Conservation (phyloP, 257 asterid genomes). For the Pogostemon cablin region DNA sequence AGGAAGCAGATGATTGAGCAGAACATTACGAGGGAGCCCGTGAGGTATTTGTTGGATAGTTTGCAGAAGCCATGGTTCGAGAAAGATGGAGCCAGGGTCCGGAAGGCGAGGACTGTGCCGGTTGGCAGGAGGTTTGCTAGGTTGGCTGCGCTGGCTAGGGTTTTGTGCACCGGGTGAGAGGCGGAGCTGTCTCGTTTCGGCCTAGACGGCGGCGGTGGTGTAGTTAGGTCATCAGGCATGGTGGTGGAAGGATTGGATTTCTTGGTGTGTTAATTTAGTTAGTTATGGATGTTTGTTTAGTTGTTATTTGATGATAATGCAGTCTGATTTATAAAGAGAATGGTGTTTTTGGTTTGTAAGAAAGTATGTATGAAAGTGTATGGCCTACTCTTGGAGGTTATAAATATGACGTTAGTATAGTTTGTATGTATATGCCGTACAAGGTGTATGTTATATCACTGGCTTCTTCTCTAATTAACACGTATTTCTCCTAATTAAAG, state of each 20-base stretch:
- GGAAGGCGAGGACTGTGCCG: conserved; percentile 64
- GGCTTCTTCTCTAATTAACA: conserved; percentile 1
- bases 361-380: conserved; percentile 22
- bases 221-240: background rate
- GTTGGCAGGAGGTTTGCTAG: conserved; percentile 74
- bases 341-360: conserved; percentile 24
- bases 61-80: conserved; percentile 56
- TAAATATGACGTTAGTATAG: conserved; percentile 18
- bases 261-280: background rate
- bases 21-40: conserved; percentile 36
- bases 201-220: background rate
- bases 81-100: conserved; percentile 57
- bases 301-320: background rate
- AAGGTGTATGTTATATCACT: conserved; percentile 21
- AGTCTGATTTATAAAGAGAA: background rate
- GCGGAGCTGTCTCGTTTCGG: background rate
- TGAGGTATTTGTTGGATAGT: conserved; percentile 47
- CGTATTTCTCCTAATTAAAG: too few relatives aligned
- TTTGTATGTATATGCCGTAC: conserved; percentile 24
- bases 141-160: conserved; percentile 62
- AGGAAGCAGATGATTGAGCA: conserved; percentile 52
- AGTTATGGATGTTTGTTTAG: background rate
- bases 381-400: background rate
- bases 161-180: conserved; percentile 41
- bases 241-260: background rate